Conservation (phyloP, 2,329 filamentous ascomycete genomes). For the Colletotrichum orbiculare region DNA sequence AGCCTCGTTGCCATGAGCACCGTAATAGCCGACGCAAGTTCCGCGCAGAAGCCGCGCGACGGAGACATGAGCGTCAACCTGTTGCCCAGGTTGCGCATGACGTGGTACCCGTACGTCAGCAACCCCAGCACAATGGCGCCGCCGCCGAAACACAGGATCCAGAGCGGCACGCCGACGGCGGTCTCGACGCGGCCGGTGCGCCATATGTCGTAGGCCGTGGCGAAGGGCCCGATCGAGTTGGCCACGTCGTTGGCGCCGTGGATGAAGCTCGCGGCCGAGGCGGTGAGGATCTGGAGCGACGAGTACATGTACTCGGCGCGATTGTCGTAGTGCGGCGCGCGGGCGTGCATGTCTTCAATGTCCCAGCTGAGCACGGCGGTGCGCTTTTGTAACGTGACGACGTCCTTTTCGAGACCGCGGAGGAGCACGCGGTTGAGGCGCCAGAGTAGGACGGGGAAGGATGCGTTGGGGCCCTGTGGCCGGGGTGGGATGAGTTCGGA, state of each 20-base stretch:
- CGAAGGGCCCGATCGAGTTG: constrained; percentile 63
- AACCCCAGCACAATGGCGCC: constrained; percentile 65
- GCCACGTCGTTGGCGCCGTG: constrained; percentile 68
- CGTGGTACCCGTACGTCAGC: constrained; percentile 72
- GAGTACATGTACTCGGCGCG: constrained; percentile 63
- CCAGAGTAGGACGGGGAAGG: constrained; percentile 53
- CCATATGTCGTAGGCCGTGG: constrained; percentile 64
- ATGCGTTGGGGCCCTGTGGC: constrained; percentile 53
- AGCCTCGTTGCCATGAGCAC: constrained; percentile 65
- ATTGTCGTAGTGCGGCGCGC: constrained; percentile 63
- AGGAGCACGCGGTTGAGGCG: constrained; percentile 54
- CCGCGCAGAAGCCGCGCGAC: constrained; percentile 62
- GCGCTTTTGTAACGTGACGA: constrained; percentile 58
- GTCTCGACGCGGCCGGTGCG: constrained; percentile 50
- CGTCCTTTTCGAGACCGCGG: constrained; percentile 60
- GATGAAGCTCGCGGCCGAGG: constrained; percentile 65
- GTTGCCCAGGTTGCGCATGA: constrained; percentile 68
- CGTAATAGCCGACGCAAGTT: constrained; percentile 62
- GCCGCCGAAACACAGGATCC: constrained; percentile 62
- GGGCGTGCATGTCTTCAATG: constrained; percentile 60
- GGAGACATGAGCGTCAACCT: constrained; percentile 66
- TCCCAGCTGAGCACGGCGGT: constrained; percentile 60
- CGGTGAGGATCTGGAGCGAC: constrained; percentile 60
- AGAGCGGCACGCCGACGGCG: constrained; percentile 56
- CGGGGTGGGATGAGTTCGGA: constrained; percentile 45